A percentile compares a stretch with the other conserved stretches of the same genome.
Evolutionary conservation across 306 rosid genomes (phyloP).

Genomic region (Medicago ruthenica): DNA sequence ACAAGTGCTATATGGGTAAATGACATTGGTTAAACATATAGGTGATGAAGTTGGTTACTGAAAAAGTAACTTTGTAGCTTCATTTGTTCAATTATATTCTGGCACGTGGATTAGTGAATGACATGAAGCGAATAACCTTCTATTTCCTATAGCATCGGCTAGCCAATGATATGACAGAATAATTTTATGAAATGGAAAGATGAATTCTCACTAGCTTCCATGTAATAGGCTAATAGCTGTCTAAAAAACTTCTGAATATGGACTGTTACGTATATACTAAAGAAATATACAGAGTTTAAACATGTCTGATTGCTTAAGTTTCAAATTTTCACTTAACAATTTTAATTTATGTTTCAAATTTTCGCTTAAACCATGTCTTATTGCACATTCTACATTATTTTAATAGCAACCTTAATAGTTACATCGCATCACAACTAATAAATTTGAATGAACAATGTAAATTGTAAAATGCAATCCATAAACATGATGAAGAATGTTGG

Average conservation of each 20-base stretch:
- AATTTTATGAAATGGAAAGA: not conserved
- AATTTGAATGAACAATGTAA: not conserved
- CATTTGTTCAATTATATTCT: too few relatives aligned
- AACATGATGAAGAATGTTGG: not conserved
- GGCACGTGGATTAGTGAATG: too few relatives aligned
- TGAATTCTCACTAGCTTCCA: not conserved
- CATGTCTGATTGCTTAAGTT: not conserved
- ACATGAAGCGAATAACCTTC: too few relatives aligned
- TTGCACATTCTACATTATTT: not conserved
- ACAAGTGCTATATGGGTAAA: not conserved
- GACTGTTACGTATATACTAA: not conserved
- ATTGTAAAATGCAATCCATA: not conserved
- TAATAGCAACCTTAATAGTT: not conserved
- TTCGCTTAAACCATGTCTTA: not conserved
- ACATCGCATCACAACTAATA: conserved; percentile 17
- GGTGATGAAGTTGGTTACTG: too few relatives aligned
- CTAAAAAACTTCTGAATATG: conserved; percentile 4
- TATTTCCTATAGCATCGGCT: too few relatives aligned
- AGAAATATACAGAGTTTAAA: not conserved
- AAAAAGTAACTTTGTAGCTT: too few relatives aligned
- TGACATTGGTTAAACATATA: not conserved
- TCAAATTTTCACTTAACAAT: not conserved
- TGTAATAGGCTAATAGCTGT: conserved; percentile 2
- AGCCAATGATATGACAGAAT: too few relatives aligned
- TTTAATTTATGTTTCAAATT: not conserved